Base-by-base conservation (phyloP, 768 basidiomycete genomes). In the Mycena indigotica region DNA sequence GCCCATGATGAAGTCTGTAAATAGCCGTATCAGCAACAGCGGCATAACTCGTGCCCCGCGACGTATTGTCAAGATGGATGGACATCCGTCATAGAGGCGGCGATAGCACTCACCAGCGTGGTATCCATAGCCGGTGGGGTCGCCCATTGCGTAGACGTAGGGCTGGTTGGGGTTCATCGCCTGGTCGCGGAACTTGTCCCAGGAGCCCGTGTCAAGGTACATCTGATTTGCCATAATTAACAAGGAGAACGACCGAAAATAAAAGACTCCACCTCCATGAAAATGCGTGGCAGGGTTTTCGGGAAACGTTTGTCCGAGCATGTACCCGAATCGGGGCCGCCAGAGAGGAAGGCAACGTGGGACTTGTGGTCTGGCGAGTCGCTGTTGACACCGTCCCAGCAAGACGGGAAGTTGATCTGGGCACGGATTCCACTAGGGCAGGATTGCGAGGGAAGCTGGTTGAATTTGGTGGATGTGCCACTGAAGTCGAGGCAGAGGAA, bases 51-150 rank as follows among this genome's bases (percentile, higher is more conserved):
- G 41, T 45, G 10, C 10, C 10, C 10, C 6, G 35, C 12, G 21
- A 19, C 41, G 41, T 6, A 44, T n/a, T 23, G 41, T 44, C 41
- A 21, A 13, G 41, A 44, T 44, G 41, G 21, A 44, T 23, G 10
- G 10, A 41, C 32, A 50, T 28, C 29, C 19, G 23, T 25, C 21
- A 44, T 44, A 19, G 13, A 23, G 30, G 23, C 40, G 13, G 35
- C 32, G 26, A 53, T 41, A 38, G 60, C 10, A 64, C 76, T 40
- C 57, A 81, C 80, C 83, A 28, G 78, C 82, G 66, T 83, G 82
- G 61, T 83, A 79, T 66, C 85, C 85, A 64, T 83, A 84, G 10
- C 85, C 85, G 32, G 84, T 86, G 12, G 79, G 77, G 65, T 88
- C 87, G 30, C 87, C 87, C 59, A 46, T 26, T 10, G 69, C 77